Percentiles rank a stretch among this genome's conserved stretches.
These are phyloP conservation scores for Colletotrichum sp. DNA, from an alignment of 2,329 filamentous ascomycete genomes.

Conservation along the genomic window DNA sequence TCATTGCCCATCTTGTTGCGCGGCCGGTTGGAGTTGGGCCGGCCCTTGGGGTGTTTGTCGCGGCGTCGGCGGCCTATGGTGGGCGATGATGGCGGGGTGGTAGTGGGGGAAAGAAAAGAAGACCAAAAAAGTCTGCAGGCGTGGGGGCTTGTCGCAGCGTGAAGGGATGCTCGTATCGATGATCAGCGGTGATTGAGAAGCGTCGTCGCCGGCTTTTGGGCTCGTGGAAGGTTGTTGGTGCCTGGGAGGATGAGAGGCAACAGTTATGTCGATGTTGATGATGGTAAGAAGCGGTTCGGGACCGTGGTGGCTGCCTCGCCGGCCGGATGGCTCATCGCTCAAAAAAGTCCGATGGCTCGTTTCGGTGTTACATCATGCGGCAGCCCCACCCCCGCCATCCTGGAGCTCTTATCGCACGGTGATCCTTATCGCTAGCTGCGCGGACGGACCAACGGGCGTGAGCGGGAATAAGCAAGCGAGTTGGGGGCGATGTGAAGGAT, in stretches of 20 bases:
- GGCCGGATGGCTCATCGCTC: not conserved
- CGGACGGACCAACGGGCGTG: not conserved
- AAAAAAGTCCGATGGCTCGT: constrained; percentile 5
- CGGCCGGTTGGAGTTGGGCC: constrained; percentile 33
- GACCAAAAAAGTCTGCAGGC: not conserved
- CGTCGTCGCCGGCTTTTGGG: too few relatives aligned
- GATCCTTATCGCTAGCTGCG: not conserved
- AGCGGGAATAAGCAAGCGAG: not conserved
- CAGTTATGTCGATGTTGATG: not conserved
- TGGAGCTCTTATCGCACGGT: constrained; percentile 8
- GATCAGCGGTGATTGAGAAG: not conserved
- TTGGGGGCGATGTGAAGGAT: not conserved
- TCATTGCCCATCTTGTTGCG: constrained; percentile 83
- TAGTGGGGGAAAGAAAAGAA: not conserved
- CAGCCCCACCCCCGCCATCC: constrained; percentile 11
- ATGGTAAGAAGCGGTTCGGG: not conserved
- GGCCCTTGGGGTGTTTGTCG: constrained; percentile 37
- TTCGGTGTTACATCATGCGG: constrained; percentile 18
- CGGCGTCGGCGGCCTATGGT: constrained; percentile 46
- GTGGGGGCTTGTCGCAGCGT: not conserved
- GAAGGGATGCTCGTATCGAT: not conserved
- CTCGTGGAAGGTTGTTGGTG: not conserved
- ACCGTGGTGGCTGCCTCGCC: not conserved
- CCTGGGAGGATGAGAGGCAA: not conserved
- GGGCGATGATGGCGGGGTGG: constrained; percentile 17